Evolutionary conservation across 2,329 filamentous ascomycete genomes (phyloP).

Genomic region (Pseudogymnoascus sp.): DNA sequence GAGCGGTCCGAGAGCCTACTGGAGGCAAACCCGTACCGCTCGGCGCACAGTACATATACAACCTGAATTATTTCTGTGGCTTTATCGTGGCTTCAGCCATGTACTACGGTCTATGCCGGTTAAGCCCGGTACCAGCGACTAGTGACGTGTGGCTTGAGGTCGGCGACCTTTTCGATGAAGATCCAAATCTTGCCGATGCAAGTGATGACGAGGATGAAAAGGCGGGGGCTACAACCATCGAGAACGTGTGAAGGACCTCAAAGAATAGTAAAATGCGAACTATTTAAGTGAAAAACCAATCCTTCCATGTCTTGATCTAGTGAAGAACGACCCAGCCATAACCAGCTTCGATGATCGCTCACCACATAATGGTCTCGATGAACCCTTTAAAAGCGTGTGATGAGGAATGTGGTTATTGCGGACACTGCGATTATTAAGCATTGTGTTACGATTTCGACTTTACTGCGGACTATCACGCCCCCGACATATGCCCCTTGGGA

Average conservation of each 20-base stretch:
- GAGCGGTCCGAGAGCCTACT: conserved; percentile 57
- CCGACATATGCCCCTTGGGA: neutral
- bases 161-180: conserved; percentile 52
- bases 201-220: neutral
- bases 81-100: conserved; percentile 60
- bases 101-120: conserved; percentile 63
- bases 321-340: neutral
- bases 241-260: neutral
- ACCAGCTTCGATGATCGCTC: neutral
- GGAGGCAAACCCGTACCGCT: conserved; percentile 41
- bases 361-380: too few species aligned
- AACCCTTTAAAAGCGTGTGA: too few species aligned
- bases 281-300: neutral
- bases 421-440: too few species aligned
- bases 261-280: neutral
- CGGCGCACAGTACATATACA: conserved; percentile 79
- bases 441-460: too few species aligned
- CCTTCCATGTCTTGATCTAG: neutral
- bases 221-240: neutral
- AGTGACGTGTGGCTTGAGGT: conserved; percentile 75
- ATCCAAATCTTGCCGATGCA: neutral
- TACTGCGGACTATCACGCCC: too few species aligned
- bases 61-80: conserved; percentile 82
- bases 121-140: conserved; percentile 66
- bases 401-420: too few species aligned